phyloP scores from a whole-genome alignment of 805 yeast species.

The Starmerella bombicola region DNA sequence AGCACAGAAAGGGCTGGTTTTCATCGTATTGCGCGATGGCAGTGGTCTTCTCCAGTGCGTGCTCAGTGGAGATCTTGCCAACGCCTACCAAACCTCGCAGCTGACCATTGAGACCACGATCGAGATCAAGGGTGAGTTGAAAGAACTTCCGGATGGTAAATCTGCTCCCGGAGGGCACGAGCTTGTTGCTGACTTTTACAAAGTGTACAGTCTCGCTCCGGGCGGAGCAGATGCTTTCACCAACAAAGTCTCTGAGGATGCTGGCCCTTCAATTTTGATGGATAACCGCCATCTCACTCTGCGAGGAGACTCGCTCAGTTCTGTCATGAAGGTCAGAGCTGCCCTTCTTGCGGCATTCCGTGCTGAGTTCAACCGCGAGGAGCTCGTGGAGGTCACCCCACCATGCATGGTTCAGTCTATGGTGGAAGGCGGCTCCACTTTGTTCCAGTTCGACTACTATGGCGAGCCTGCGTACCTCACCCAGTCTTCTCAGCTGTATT shows the following conservation, averaged over 20 bases:
- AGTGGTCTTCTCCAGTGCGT: constrained; percentile 82
- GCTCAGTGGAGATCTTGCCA: constrained; percentile 80
- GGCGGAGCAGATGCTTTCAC: constrained; percentile 90
- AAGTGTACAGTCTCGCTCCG: constrained; percentile 86
- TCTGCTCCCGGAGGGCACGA: constrained; percentile 97
- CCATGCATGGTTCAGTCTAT: constrained; percentile 99
- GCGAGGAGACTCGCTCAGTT: constrained; percentile 88
- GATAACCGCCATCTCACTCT: constrained; percentile 94
- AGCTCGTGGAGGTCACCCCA: constrained; percentile 83
- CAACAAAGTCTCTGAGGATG: constrained; percentile 84
- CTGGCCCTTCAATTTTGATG: constrained; percentile 83
- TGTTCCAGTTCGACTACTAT: constrained; percentile 84
- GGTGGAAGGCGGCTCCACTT: constrained; percentile 97
- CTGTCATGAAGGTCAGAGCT: constrained; percentile 92
- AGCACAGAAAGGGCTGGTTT: constrained; percentile 80
- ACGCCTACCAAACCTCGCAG: constrained; percentile 70
- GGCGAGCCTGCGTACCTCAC: constrained; percentile 95
- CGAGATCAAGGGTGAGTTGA: constrained; percentile 63
- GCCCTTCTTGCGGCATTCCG: constrained; percentile 60
- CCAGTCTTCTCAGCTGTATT: constrained; percentile 90
- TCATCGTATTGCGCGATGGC: constrained; percentile 90
- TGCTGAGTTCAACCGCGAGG: constrained; percentile 61
- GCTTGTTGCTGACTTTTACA: constrained; percentile 78
- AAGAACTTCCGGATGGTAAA: constrained; percentile 87
- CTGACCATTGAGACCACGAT: constrained; percentile 84